Conservation (phyloP, 495 filamentous ascomycete genomes). For the Neurospora sp. region DNA sequence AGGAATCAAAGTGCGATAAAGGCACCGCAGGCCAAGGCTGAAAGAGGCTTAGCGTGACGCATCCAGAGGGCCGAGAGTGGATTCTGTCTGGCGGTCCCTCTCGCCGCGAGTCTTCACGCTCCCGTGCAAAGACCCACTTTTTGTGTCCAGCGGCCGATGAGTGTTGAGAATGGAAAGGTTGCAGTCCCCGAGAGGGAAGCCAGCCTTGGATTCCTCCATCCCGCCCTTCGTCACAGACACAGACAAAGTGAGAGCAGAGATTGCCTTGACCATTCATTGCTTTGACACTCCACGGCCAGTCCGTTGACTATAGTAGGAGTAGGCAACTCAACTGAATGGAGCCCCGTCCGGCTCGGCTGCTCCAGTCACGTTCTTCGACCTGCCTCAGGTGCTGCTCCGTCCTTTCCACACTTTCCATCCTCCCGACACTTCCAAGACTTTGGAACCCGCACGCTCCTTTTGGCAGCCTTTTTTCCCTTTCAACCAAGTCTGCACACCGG, state of each 20-base stretch:
- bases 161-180: conserved; percentile 7
- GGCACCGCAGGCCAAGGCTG: conserved; percentile 2
- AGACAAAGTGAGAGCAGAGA: background rate
- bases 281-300: background rate
- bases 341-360: conserved; percentile 14
- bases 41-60: conserved; percentile 12
- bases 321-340: background rate
- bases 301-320: conserved; percentile 2
- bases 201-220: background rate
- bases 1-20: background rate
- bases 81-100: background rate
- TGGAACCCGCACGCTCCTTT: conserved; percentile 19
- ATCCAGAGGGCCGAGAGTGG: background rate
- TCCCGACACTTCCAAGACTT: conserved; percentile 2
- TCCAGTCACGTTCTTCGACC: conserved; percentile 8
- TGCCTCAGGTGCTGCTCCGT: background rate
- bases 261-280: background rate
- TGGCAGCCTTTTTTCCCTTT: conserved; percentile 6
- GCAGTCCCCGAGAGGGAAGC: background rate
- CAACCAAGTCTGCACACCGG: background rate
- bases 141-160: background rate
- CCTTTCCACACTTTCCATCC: conserved; percentile 5
- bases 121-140: background rate
- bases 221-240: background rate
- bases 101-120: background rate